Evolutionary conservation across 2,329 filamentous ascomycete species (phyloP).

Genomic region (Didymellaceae sp.): DNA sequence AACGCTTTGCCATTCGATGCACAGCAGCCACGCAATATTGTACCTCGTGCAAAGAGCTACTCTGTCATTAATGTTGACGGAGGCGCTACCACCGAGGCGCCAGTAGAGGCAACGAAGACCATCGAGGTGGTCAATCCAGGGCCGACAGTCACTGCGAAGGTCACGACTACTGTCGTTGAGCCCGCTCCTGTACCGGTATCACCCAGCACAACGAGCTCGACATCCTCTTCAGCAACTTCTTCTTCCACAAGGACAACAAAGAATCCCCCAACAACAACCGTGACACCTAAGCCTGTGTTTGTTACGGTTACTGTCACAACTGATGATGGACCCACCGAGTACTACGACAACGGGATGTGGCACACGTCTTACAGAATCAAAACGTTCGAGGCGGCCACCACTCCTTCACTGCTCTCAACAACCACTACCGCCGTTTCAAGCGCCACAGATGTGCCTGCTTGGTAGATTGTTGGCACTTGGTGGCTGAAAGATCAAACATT

Average conservation of each 20-base stretch:
- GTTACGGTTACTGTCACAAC: slow-evolving; percentile 41
- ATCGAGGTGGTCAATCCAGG: slow-evolving; percentile 32
- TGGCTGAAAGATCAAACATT: no score
- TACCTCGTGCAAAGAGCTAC: slow-evolving; percentile 43
- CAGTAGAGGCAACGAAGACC: slow-evolving; percentile 34
- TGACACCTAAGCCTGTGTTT: slow-evolving; percentile 33
- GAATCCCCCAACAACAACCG: slow-evolving; percentile 17
- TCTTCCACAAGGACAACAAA: slow-evolving; percentile 18
- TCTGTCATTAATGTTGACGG: slow-evolving; percentile 51
- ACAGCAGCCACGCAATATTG: slow-evolving; percentile 20
- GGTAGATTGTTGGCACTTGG: background rate
- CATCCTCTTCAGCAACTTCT: slow-evolving; percentile 7
- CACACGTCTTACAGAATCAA: slow-evolving; percentile 52
- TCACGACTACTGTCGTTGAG: slow-evolving; percentile 29
- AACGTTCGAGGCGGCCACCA: slow-evolving; percentile 30
- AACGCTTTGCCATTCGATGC: slow-evolving; percentile 38
- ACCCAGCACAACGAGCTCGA: slow-evolving; percentile 22
- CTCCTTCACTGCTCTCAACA: background rate
- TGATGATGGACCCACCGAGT: slow-evolving; percentile 39
- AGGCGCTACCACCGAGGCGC: slow-evolving; percentile 34
- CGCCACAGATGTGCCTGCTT: slow-evolving; percentile 13
- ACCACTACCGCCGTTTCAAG: background rate
- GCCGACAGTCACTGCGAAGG: slow-evolving; percentile 33
- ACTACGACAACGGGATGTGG: slow-evolving; percentile 56
- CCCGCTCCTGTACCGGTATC: slow-evolving; percentile 19